A percentile compares a stretch with the other conserved stretches of the same genome.
phyloP scores from a whole-genome alignment of 805 yeast species.

The Candida takata region DNA sequence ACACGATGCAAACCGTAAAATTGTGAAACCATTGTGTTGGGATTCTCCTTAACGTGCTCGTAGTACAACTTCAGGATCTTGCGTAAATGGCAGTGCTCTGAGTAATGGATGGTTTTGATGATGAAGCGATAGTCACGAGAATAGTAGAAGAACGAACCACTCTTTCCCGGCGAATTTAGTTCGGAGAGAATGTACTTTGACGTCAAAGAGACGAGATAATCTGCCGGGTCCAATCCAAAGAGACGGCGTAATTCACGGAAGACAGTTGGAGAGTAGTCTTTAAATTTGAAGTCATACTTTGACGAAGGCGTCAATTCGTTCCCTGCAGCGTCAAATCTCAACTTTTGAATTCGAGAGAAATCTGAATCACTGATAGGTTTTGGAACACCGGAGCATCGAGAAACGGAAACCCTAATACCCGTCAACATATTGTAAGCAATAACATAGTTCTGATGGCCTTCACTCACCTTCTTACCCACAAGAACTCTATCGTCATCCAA shows the following conservation, averaged over 20 bases:
- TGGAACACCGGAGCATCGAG: conserved; percentile 83
- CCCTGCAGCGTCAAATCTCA: conserved; percentile 83
- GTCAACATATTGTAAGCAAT: conserved; percentile 97
- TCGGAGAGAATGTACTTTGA: conserved; percentile 90
- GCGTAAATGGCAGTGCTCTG: conserved; percentile 83
- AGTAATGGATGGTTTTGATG: conserved; percentile 90
- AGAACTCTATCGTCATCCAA: conserved; percentile 51
- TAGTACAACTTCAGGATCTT: conserved; percentile 69
- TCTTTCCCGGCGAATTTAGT: conserved; percentile 92
- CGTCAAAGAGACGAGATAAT: conserved; percentile 84
- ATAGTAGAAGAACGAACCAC: conserved; percentile 94
- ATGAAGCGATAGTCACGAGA: conserved; percentile 91
- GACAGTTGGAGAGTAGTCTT: conserved; percentile 93
- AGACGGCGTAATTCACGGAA: conserved; percentile 74
- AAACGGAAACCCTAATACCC: conserved; percentile 92
- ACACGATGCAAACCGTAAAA: conserved; percentile 93
- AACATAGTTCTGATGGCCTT: conserved; percentile 89
- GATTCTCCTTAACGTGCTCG: conserved; percentile 72
- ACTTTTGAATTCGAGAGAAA: conserved; percentile 64
- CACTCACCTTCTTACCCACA: conserved; percentile 77
- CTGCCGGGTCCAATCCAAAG: conserved; percentile 93
- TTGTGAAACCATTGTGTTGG: conserved; percentile 87
- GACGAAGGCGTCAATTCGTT: conserved; percentile 89
- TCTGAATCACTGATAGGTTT: conserved; percentile 64
- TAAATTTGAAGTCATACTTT: conserved; percentile 91